Evolutionary conservation across 768 basidiomycete genomes (phyloP).

Genomic region (Suillus sp.): DNA sequence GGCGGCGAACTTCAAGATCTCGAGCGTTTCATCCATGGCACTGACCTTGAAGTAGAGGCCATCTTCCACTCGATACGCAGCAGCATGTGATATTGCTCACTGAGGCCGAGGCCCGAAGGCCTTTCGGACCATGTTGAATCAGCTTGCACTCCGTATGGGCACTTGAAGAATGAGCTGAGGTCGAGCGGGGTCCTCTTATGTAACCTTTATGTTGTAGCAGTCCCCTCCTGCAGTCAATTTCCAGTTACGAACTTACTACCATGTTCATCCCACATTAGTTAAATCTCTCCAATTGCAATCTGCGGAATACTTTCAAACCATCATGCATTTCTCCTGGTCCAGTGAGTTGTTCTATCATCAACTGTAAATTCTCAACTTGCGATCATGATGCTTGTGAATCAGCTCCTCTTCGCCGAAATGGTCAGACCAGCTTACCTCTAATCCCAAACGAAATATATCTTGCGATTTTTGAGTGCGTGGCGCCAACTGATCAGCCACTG

Average conservation of each 20-base stretch:
- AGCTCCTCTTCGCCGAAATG: slow-evolving; percentile 31
- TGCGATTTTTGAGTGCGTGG: slow-evolving; percentile 41
- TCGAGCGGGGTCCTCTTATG: too few species aligned
- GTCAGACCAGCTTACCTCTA: slow-evolving; percentile 20
- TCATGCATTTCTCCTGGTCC: slow-evolving; percentile 3
- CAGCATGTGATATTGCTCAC: too few species aligned
- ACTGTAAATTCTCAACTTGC: neutral
- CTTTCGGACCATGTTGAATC: too few species aligned
- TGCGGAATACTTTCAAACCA: neutral
- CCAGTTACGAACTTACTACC: neutral
- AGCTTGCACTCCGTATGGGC: too few species aligned
- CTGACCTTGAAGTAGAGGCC: too few species aligned
- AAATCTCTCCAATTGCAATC: neutral
- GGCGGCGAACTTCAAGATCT: too few species aligned
- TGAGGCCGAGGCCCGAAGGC: too few species aligned
- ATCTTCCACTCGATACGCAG: too few species aligned
- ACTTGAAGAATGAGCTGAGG: too few species aligned
- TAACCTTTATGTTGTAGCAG: too few species aligned
- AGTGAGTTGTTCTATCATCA: neutral
- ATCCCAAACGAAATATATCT: slow-evolving; percentile 50
- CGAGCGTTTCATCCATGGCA: too few species aligned
- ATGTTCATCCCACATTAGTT: neutral
- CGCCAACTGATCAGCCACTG: slow-evolving; percentile 19
- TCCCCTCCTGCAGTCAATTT: too few species aligned
- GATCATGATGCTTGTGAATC: neutral